Base-by-base conservation (phyloP, 176 grass and related monocot genomes). In the Ensete ventricosum region DNA sequence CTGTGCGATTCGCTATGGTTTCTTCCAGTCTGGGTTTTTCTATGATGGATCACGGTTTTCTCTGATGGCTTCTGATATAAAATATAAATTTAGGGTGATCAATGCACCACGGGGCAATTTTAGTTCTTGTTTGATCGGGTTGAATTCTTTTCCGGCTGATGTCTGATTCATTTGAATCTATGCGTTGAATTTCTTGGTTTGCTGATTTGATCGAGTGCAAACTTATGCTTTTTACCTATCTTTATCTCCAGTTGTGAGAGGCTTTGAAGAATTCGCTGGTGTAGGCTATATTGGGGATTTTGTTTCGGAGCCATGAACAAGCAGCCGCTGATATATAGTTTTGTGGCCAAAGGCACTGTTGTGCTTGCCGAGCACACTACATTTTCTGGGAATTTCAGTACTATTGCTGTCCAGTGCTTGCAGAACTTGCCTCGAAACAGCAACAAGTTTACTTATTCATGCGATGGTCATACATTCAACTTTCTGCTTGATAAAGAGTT, bases 391-490 rank as follows among this genome's bases (percentile, higher is more conserved):
- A 97, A 97, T 85, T 96, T 92, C 85, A 90, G 85, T 83, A 90
- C 87, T 73, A 87, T 97, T 27, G 93, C 93, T 7, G 86, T 97
- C 73, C 87, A 97, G 81, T 97, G 93, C 83, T 82, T 97, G 79
- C 90, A 92, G 73, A 97, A 90, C 82, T 81, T 97, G 20, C 81
- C 90, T 48, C 74, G 83, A 22, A 85, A 90, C 81, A 87, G 81
- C 85, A 87, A 79, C 83, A 97, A 80, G 76, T 97, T 85, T 83
- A 97, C 90, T 52, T 97, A 92, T 65, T 92, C 93, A n/a, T 97
- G 93, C 29, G 93, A 97, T 81, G 93, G 89, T 1, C 85, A 90
- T 83, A 97, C 89, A 55, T 97, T 97, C 86, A 97, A 97, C 86
- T 97, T 92, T 79, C 80, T 96, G 76, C 70, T 92, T 11, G 87